These are phyloP conservation scores for Podosphaera leucotricha DNA, from an alignment of 2,329 filamentous ascomycete species.

Conservation along the genomic window DNA sequence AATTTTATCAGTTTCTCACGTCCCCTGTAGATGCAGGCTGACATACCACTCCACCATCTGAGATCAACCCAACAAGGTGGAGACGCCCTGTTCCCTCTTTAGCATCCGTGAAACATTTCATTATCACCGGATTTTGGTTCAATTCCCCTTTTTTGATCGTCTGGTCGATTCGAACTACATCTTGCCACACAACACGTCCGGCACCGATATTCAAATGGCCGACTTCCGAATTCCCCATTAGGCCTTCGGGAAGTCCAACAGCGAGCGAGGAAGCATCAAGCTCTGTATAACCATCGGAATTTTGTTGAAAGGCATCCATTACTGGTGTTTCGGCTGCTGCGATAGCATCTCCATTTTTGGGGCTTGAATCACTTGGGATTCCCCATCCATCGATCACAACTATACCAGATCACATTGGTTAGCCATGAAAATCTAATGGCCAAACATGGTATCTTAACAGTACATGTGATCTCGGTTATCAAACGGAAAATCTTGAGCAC, in stretches of 20 bases:
- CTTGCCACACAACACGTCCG: constrained; percentile 94
- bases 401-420: constrained; percentile 31
- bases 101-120: constrained; percentile 48
- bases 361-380: constrained; percentile 55
- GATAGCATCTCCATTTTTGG: constrained; percentile 83
- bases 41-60: constrained; percentile 71
- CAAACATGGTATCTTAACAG: neutral
- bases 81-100: constrained; percentile 78
- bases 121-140: constrained; percentile 16
- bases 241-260: constrained; percentile 80
- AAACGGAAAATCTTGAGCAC: neutral
- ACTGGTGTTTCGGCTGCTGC: constrained; percentile 75
- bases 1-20: constrained; percentile 4
- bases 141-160: constrained; percentile 38
- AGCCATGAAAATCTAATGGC: constrained; percentile 31
- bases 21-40: neutral
- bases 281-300: constrained; percentile 65
- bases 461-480: neutral
- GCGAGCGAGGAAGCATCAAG: constrained; percentile 91
- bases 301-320: constrained; percentile 81
- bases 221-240: constrained; percentile 99
- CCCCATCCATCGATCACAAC: constrained; percentile 99
- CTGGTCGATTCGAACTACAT: constrained; percentile 85
- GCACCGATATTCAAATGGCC: constrained; percentile 97
- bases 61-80: constrained; percentile 78